Base-by-base conservation (phyloP, 2,329 filamentous ascomycete genomes). In the Aspergillus eucalypticola region DNA sequence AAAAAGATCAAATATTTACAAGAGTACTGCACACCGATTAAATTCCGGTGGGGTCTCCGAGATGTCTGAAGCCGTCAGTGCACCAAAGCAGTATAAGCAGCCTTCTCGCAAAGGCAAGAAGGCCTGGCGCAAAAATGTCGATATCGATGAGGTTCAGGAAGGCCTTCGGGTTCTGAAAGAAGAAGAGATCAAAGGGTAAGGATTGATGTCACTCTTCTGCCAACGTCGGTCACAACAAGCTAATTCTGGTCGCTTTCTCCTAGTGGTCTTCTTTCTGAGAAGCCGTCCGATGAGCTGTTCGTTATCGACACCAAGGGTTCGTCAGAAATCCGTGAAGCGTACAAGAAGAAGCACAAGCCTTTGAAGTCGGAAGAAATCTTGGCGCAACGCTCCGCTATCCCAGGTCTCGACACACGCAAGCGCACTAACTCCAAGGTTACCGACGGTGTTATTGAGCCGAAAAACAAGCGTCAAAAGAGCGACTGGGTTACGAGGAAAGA, bases 81-180 rank as follows among this genome's bases (percentile, higher is more conserved):
- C 91, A 17, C 93, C 92, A 10, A 87, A 88, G 64, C 91, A 96
- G 67, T 88, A 89, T 78, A 92, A 86, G 65, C 95, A 99, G 77
- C 87, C 92, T 25, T 98, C 94, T 5, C 86, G 95, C 74, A 99
- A 99, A 76, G 95, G 96, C 70, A 98, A 98, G 80, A 98, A 96
- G 81, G 94, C 95, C 32, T 99, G 95, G 95, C 86, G 95, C 73
- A 99, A 98, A 78, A 96, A 99, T 79, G 92, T 99, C 76, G 92
- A 99, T 78, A 86, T 98, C 63, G 89, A 91, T 27, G 89, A 96
- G 64, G 86, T 99, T 25, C 85, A 94, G 70, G 81, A 89, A 56
- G 95, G 95, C 62, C 85, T 99, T 35, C 89, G 92, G 64, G 84
- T 90, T 71, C 81, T 96, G 66, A 92, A 95, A 70, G 90, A 96